Evolutionary conservation across 192 early-diverging fungal species (phyloP).

Genomic region (Coemansia sp.): DNA sequence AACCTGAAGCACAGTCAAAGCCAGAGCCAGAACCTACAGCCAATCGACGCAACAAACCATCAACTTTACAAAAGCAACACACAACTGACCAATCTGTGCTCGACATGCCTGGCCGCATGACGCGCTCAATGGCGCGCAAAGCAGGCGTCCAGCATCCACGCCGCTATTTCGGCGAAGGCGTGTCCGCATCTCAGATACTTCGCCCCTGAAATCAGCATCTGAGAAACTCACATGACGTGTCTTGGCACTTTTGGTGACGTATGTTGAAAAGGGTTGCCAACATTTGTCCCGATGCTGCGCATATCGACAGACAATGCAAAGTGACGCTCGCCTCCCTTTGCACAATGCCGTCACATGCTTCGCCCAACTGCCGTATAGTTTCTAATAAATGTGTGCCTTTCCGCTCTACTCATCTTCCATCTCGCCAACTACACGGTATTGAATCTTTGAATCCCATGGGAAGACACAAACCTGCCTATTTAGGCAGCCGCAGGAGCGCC

Average conservation of each 20-base stretch:
- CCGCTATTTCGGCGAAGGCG: conserved; percentile 46
- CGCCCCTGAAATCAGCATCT: conserved; percentile 4
- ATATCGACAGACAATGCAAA: too few relatives aligned
- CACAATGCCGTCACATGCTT: too few relatives aligned
- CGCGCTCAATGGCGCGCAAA: conserved; percentile 48
- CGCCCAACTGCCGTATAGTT: too few relatives aligned
- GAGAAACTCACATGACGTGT: neutral
- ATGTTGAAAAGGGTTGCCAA: too few relatives aligned
- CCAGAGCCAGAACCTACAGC: neutral
- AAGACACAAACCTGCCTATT: neutral
- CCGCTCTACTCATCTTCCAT: neutral
- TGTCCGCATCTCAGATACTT: conserved; percentile 44
- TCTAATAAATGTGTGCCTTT: neutral
- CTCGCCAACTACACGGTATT: neutral
- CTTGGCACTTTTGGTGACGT: neutral
- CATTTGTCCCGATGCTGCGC: too few relatives aligned
- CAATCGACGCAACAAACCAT: conserved; percentile 7
- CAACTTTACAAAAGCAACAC: conserved; percentile 1
- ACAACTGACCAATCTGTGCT: conserved; percentile 17
- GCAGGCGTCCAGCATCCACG: conserved; percentile 34
- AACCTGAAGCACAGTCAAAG: neutral
- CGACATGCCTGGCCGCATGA: conserved; percentile 33
- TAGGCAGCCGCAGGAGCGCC: neutral
- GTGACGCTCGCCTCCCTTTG: too few relatives aligned
- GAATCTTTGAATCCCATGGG: conserved; percentile 1